Evolutionary conservation across 805 yeast genomes (phyloP).

Genomic region (Debaryomyces tyrocola): DNA sequence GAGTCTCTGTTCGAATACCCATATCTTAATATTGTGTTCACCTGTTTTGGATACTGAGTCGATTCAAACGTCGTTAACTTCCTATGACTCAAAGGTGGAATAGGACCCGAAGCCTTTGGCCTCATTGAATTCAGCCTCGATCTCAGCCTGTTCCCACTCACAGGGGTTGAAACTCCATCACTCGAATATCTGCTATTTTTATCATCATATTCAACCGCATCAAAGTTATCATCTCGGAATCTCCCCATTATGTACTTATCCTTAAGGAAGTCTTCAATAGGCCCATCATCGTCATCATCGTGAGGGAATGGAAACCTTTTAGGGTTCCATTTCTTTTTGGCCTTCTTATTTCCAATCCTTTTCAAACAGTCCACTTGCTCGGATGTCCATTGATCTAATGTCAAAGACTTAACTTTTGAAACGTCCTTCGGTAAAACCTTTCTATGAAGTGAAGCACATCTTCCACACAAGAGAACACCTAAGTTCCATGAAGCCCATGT

Average conservation of each 20-base stretch:
- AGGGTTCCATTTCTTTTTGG: slow-evolving; percentile 66
- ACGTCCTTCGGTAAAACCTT: slow-evolving; percentile 57
- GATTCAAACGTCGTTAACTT: slow-evolving; percentile 55
- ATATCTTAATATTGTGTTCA: slow-evolving; percentile 43
- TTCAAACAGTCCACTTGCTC: slow-evolving; percentile 50
- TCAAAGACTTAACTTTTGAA: slow-evolving; percentile 68
- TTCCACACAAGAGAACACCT: slow-evolving; percentile 77
- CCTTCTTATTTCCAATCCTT: slow-evolving; percentile 61
- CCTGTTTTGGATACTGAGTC: slow-evolving; percentile 49
- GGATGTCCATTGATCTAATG: slow-evolving; percentile 68
- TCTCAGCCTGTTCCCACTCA: slow-evolving; percentile 9
- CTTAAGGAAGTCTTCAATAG: slow-evolving; percentile 57
- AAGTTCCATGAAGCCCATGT: slow-evolving; percentile 53
- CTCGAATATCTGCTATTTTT: slow-evolving; percentile 20
- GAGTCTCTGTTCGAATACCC: slow-evolving; percentile 61
- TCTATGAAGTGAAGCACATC: slow-evolving; percentile 81
- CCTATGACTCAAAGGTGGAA: slow-evolving; percentile 49
- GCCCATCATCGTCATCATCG: slow-evolving; percentile 63
- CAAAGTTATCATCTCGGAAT: slow-evolving; percentile 45
- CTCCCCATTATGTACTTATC: slow-evolving; percentile 69
- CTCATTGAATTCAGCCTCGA: slow-evolving; percentile 21
- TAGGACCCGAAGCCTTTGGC: slow-evolving; percentile 14
- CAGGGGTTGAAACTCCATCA: slow-evolving; percentile 8
- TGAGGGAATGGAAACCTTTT: slow-evolving; percentile 66
- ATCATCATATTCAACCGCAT: slow-evolving; percentile 35